Evolutionary conservation across 140 eudicot genomes (phyloP), one percentile per base, ranked within the genome.

Genomic region (Senecio squalidus): DNA sequence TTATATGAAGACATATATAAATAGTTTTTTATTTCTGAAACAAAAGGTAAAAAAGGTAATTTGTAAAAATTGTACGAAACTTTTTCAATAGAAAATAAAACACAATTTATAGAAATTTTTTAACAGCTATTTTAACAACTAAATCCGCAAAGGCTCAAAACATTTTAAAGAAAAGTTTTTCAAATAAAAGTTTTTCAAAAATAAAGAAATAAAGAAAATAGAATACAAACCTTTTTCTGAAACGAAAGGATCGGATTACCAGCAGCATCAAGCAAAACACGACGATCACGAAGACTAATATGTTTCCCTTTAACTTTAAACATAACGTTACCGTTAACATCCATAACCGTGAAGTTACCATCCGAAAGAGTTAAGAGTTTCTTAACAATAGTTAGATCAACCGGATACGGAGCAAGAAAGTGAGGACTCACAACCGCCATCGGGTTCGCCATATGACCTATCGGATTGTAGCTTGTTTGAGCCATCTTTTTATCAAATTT

Each of bases 261-360:
- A 3, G 79, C 64, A 15, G 87, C 84, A 14, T 84, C 96, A 43
- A 75, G 77, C 84, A 88, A 81, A 61, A 79, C 38, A 20, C 79
- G 89, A 4, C 85, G 83, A 53, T 76, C 87, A 3, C 62, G 84
- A 25, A 84, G 47, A 55, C 79, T 73, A 14, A 84, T 38, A 23
- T 60, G 31, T 6, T 78, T 78, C 14, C 72, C 90, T 61, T 78
- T 88, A 41, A 84, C 71, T 56, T 67, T 78, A 41, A 88, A 88
- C 79, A 81, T 58, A 0, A 76, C 22, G 78, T 74, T 88, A 4
- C 90, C 96, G 39, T 76, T 71, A 2, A 67, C 67, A 41, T 84
- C 96, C 1, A 90, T 84, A 13, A 84, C 89, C 1, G 64, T 81
- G 25, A 84, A 84, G 46, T 34, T 65, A 6, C 93, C 81, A 1